Percentiles rank a stretch among this genome's conserved stretches.
Evolutionary conservation across 2,329 filamentous ascomycete genomes (phyloP).

Genomic region (Metarhizium sp.): DNA sequence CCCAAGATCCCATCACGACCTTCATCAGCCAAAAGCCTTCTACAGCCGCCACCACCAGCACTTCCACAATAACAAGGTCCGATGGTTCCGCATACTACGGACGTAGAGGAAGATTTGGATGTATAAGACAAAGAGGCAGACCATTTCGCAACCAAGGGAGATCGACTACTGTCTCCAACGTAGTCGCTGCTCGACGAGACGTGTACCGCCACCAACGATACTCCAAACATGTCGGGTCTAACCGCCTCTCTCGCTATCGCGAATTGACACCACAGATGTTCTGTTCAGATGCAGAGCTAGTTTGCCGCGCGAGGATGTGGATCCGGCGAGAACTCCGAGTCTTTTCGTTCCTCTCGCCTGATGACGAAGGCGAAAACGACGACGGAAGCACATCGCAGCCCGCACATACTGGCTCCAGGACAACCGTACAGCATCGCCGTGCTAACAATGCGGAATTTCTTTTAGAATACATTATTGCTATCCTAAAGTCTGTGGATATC

Average conservation of each 20-base stretch:
- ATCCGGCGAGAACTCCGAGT: conserved; percentile 76
- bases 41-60: background rate
- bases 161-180: conserved; percentile 3
- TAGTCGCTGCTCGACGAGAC: conserved; percentile 46
- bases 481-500: conserved; percentile 74
- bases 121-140: background rate
- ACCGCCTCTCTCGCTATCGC: conserved; percentile 64
- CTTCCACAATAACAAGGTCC: conserved; percentile 1
- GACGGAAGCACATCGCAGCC: conserved; percentile 9
- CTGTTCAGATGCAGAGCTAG: conserved; percentile 52
- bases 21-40: conserved; percentile 40
- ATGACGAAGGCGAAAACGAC: conserved; percentile 15
- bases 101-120: background rate
- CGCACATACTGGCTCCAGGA: conserved; percentile 19
- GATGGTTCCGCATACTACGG: background rate
- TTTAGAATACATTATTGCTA: conserved; percentile 75
- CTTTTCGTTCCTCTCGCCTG: conserved; percentile 58
- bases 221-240: conserved; percentile 75
- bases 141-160: conserved; percentile 3
- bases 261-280: conserved; percentile 64
- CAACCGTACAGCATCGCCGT: conserved; percentile 26
- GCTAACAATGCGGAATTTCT: conserved; percentile 65
- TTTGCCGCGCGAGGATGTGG: conserved; percentile 71
- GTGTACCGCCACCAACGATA: conserved; percentile 67
- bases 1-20: conserved; percentile 29